Conservation (phyloP, 129 eudicot genomes). For the sunflower (Helianthus annuus) region DNA sequence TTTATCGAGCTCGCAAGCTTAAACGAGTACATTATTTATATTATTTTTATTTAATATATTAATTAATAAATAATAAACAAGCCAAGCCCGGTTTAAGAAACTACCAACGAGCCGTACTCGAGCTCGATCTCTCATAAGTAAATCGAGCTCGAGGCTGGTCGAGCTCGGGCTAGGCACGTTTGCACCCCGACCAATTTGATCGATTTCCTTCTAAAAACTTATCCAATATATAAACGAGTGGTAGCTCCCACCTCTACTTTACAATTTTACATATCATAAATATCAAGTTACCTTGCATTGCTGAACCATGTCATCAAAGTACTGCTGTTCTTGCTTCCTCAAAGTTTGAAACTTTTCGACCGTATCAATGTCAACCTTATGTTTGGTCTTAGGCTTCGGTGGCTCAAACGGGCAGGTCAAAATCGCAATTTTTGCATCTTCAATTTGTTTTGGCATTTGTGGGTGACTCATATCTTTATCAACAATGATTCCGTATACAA, state of each 20-base stretch:
- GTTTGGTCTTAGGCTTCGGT: constrained; percentile 98
- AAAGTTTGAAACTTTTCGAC: constrained; percentile 93
- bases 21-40: too few species aligned
- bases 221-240: background rate
- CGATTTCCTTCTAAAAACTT: background rate
- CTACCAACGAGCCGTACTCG: too few species aligned
- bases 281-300: constrained; percentile 73
- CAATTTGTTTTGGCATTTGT: constrained; percentile 97
- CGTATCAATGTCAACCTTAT: constrained; percentile 99
- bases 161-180: too few species aligned
- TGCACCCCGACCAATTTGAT: background rate
- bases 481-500: constrained; percentile 85
- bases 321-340: constrained; percentile 89
- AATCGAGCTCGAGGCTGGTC: too few species aligned
- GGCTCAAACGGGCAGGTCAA: constrained; percentile 99
- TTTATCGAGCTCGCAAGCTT: too few species aligned
- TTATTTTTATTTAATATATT: too few species aligned
- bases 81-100: too few species aligned
- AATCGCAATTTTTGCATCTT: constrained; percentile 90
- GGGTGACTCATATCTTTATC: constrained; percentile 99
- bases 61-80: too few species aligned
- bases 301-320: constrained; percentile 98
- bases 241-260: background rate
- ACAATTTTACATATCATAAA: background rate
- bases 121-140: too few species aligned